Conservation (phyloP, 1,284 basidiomycete genomes). For the Moesziomyces sp. region DNA sequence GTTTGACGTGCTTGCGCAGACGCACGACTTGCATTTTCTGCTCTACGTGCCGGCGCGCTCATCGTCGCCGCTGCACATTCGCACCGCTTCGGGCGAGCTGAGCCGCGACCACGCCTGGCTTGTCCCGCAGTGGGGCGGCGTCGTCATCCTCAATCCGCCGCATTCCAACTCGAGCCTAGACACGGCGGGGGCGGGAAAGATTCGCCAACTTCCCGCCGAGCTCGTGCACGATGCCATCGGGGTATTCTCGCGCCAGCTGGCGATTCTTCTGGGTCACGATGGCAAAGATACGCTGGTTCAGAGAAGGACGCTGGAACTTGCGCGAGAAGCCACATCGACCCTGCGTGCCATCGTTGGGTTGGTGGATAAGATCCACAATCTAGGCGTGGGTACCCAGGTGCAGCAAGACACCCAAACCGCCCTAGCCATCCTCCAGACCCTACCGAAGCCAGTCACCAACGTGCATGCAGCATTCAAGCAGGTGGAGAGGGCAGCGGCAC, state of each 20-base stretch:
- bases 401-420: conserved; percentile 31
- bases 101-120: conserved; percentile 75
- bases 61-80: conserved; percentile 78
- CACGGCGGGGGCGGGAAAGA: background rate
- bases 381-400: conserved; percentile 57
- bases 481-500: conserved; percentile 76
- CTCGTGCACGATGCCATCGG: conserved; percentile 75
- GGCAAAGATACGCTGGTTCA: conserved; percentile 27
- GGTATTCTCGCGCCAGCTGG: conserved; percentile 80
- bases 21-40: conserved; percentile 86
- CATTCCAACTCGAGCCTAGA: background rate
- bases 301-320: conserved; percentile 49
- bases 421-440: conserved; percentile 21
- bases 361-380: conserved; percentile 55
- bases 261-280: conserved; percentile 78
- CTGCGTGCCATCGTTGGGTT: conserved; percentile 56
- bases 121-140: conserved; percentile 93
- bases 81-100: conserved; percentile 68
- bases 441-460: conserved; percentile 50
- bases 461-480: conserved; percentile 72
- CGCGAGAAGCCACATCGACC: conserved; percentile 45
- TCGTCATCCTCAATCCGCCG: conserved; percentile 77
- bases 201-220: conserved; percentile 14
- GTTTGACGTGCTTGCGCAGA: conserved; percentile 43
- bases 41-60: conserved; percentile 82